These are phyloP conservation scores for Phialemoniopsis sp. DNA, from an alignment of 2,329 filamentous ascomycete genomes.

Conservation along the genomic window DNA sequence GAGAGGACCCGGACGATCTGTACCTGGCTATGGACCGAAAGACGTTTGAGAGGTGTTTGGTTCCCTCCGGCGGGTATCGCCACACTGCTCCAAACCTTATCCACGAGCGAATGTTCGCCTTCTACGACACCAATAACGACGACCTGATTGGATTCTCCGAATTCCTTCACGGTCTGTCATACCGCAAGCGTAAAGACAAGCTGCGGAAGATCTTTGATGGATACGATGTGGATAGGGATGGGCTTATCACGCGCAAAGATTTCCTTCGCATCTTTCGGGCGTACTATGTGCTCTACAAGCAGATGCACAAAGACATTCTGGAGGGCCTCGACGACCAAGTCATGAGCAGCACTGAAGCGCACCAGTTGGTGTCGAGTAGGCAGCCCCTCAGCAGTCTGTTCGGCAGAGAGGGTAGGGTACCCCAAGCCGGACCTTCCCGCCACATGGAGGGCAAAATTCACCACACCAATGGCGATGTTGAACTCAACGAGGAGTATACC, in stretches of 20 bases:
- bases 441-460: constrained; percentile 64
- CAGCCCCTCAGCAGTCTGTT: constrained; percentile 74
- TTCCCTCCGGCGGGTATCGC: constrained; percentile 76
- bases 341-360: constrained; percentile 69
- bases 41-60: constrained; percentile 87
- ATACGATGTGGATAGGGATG: constrained; percentile 87
- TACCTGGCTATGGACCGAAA: constrained; percentile 83
- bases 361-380: constrained; percentile 70
- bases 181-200: constrained; percentile 40
- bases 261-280: constrained; percentile 89
- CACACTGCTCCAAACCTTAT: constrained; percentile 82
- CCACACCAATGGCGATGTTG: constrained; percentile 58
- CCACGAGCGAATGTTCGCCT: constrained; percentile 93
- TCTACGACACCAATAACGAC: constrained; percentile 90
- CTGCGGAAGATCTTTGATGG: constrained; percentile 53
- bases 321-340: constrained; percentile 75
- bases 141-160: constrained; percentile 89
- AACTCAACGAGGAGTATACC: constrained; percentile 53
- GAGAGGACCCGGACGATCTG: constrained; percentile 73
- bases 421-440: constrained; percentile 56
- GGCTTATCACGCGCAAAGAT: constrained; percentile 79
- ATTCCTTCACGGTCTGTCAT: constrained; percentile 79
- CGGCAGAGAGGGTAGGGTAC: constrained; percentile 67
- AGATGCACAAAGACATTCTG: constrained; percentile 81
- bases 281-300: constrained; percentile 86